These are phyloP conservation scores for Eudorina sp. DNA, from an alignment of 139 green algal species.

Conservation along the genomic window DNA sequence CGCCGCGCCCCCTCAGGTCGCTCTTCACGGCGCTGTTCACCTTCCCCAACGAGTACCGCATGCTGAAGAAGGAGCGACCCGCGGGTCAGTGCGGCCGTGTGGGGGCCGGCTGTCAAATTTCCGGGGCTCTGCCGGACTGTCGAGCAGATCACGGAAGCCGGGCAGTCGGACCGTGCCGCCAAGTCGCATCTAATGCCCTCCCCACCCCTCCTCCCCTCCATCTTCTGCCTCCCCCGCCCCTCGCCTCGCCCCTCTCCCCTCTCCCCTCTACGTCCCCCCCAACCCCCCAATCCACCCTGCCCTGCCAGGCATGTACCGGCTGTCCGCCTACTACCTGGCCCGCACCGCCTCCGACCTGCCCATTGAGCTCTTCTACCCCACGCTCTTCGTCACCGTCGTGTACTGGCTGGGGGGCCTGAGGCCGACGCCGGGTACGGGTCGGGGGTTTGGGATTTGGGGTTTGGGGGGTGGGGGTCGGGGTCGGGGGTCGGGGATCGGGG, in stretches of 20 bases:
- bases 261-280: neutral
- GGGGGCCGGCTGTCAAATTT: no score
- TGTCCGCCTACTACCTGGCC: slow-evolving; percentile 89
- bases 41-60: slow-evolving; percentile 70
- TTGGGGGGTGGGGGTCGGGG: neutral
- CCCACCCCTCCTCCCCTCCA: neutral
- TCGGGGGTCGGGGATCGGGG: neutral
- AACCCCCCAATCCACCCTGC: neutral
- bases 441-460: no score
- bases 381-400: slow-evolving; percentile 67
- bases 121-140: no score
- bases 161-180: no score
- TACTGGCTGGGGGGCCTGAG: slow-evolving; percentile 72
- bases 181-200: no score
- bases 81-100: slow-evolving; percentile 48
- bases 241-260: neutral
- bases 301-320: slow-evolving; percentile 44
- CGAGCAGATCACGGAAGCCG: no score
- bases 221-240: neutral
- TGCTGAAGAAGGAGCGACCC: slow-evolving; percentile 70
- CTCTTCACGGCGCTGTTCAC: slow-evolving; percentile 72
- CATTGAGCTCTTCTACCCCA: slow-evolving; percentile 75
- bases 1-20: slow-evolving; percentile 40
- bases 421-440: slow-evolving; percentile 21
- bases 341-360: slow-evolving; percentile 80